phyloP scores from a whole-genome alignment of 1,284 basidiomycete genomes.

The Mycosarcoma maydis region DNA sequence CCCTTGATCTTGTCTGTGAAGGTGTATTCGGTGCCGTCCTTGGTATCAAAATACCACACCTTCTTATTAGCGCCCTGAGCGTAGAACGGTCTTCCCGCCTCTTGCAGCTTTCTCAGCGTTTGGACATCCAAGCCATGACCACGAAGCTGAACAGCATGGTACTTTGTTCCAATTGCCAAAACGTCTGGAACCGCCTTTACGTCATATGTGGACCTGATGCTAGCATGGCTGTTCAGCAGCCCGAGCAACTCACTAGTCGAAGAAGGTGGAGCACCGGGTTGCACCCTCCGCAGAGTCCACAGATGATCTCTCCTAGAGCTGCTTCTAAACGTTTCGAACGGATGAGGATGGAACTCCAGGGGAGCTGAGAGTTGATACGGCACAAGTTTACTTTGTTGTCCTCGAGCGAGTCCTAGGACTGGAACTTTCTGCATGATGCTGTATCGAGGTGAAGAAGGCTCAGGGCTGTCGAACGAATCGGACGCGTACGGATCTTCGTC shows the following conservation, averaged over 20 bases:
- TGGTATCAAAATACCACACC: constrained; percentile 17
- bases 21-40: constrained; percentile 4
- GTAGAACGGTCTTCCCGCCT: constrained; percentile 6
- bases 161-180: constrained; percentile 4
- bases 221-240: neutral
- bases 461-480: too few relatives aligned
- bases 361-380: neutral
- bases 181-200: neutral
- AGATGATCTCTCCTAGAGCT: neutral
- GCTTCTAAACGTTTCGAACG: neutral
- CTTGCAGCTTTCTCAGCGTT: neutral
- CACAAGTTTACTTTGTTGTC: constrained; percentile 18
- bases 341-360: neutral
- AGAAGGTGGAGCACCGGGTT: neutral
- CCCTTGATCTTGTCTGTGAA: constrained; percentile 8
- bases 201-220: neutral
- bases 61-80: neutral
- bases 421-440: neutral
- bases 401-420: constrained; percentile 9
- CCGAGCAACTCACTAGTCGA: neutral
- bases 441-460: neutral
- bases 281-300: neutral
- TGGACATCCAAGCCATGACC: constrained; percentile 5
- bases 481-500: neutral
- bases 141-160: constrained; percentile 7